Evolutionary conservation across 495 filamentous ascomycete genomes (phyloP), one percentile per base, ranked within the genome.

Genomic region (Tuber melanosporum): DNA sequence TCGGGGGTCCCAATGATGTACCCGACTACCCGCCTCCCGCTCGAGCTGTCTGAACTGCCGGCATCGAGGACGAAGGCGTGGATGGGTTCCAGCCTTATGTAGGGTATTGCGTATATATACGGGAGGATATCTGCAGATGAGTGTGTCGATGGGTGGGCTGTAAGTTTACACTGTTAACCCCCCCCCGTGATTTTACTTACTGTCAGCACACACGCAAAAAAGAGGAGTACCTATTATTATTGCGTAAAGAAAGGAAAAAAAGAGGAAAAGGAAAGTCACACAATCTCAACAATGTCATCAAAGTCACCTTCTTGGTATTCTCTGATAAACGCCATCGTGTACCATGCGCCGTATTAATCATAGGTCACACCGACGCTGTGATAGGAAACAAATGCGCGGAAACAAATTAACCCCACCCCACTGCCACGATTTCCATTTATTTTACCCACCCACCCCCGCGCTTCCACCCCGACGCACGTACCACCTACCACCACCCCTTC

Each of bases 61-160:
- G 70, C 57, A 57, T 73, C 73, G 73, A 80, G 78, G 52, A 80
- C 71, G 17, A 73, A 71, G n/a, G 77, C 71, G 22, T n/a, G 73
- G 43, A 46, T 44, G 71, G 77, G 77, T 46, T 73, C 73, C 26
- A 79, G 71, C 17, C 41, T 76, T 41, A 80, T 39, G 32, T 80
- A 80, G 46, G 78, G 77, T 42, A 80, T 76, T 41, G 78, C 78
- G 77, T 80, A 80, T 73, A 80, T 79, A 47, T 80, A 71, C 17
- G 77, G 77, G 73, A 80, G 70, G 19, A 80, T 57, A 32, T 80
- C 73, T 47, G 41, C 71, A n/a, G 62, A 71, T n/a, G 71, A 47
- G n/a, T 73, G 45, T 46, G 69, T 71, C 1, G 73, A 79, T 32
- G 77, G 62, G n/a, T 80, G 77, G 32, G 78, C 73, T 22, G 77